Evolutionary conservation across 108 stramenopile genomes (phyloP), one percentile per base, ranked within the genome.

Genomic region (Cyclotella choctawhatcheeana): DNA sequence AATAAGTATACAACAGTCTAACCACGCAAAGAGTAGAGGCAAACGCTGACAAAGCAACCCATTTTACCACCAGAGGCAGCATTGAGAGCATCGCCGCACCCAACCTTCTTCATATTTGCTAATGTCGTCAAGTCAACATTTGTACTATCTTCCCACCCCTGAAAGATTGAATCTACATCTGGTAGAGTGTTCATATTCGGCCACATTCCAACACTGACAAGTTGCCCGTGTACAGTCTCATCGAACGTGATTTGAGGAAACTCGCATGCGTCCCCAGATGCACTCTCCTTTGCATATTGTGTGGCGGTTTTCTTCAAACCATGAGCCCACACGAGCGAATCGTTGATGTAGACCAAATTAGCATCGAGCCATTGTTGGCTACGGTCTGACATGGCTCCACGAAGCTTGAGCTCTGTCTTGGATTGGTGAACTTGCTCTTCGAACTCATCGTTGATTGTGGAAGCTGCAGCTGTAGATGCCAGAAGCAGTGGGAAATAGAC

Each of bases 11-110:
- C n/a, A n/a, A n/a, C n/a, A n/a, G n/a, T n/a, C n/a, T n/a, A n/a
- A n/a, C n/a, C n/a, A n/a, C n/a, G n/a, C 47, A 56, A 31, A 1
- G 55, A 56, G 29, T 56, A 56, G 8, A 56, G 55, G 20, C 55
- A 56, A 14, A 56, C 29, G 31, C 55, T 56, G 5, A 56, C 30
- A 30, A n/a, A 56, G 29, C 55, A 56, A 3, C 55, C 55, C 55
- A 56, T 56, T 1, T 31, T 30, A 12, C 55, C 55, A 48, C 4
- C 30, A 10, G 55, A 31, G 1, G 55, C 1, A 31, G 29, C 13
- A 30, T 13, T 2, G 4, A 56, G 10, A 13, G 55, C 27, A 31
- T 56, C 55, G 14, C 55, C 55, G 20, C 55, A 56, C n/a, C 55
- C 55, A 13, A 56, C 55, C 14, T 29, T 31, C 5, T 56, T 56